These are phyloP conservation scores for Paramecium pentaurelia DNA, from an alignment of 73 alveolate species.

Conservation along the genomic window DNA sequence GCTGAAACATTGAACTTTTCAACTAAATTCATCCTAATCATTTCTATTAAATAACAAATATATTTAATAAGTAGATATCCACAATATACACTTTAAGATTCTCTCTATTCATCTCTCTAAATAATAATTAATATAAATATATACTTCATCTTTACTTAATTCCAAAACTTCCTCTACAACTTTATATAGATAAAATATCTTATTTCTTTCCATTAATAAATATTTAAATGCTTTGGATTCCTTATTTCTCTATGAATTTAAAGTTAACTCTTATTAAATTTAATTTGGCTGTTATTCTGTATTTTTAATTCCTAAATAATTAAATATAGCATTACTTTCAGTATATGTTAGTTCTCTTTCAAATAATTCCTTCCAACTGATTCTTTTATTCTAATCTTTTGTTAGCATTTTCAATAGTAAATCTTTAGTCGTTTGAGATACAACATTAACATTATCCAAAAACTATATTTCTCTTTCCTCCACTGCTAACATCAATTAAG, in stretches of 20 bases:
- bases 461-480: constrained; percentile 57
- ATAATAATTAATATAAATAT: not conserved
- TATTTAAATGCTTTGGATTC: constrained; percentile 59
- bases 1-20: constrained; percentile 58
- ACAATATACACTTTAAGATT: constrained; percentile 42
- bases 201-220: constrained; percentile 51
- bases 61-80: constrained; percentile 43
- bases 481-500: constrained; percentile 51
- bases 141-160: constrained; percentile 47
- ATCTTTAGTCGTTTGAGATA: constrained; percentile 22
- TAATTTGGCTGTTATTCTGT: constrained; percentile 20
- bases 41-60: not conserved
- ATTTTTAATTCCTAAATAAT: not conserved
- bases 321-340: not conserved
- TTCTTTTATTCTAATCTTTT: constrained; percentile 57
- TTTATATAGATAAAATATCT: constrained; percentile 55
- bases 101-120: constrained; percentile 44
- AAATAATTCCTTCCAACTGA: constrained; percentile 53
- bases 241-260: constrained; percentile 33
- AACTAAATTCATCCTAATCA: constrained; percentile 37
- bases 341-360: constrained; percentile 55
- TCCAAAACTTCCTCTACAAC: constrained; percentile 55
- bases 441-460: constrained; percentile 48
- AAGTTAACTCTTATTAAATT: constrained; percentile 7
- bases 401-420: constrained; percentile 33